Conservation (phyloP, 2,329 filamentous ascomycete species). For the Calonectria fujianensis region DNA sequence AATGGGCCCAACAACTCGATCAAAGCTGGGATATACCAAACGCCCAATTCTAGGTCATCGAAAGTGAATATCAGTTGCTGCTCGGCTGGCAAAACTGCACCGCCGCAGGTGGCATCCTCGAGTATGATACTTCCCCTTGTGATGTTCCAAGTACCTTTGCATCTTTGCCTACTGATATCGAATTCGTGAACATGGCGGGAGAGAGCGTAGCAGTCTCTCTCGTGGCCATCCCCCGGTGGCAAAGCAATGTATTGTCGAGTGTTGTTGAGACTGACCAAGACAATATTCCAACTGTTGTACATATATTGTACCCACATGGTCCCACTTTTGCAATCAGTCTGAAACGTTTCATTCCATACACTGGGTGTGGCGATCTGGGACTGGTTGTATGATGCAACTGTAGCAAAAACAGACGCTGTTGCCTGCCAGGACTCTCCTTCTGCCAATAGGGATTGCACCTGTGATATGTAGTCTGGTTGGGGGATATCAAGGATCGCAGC, state of each 20-base stretch:
- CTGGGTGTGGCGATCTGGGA: background rate
- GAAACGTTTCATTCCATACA: slow-evolving; percentile 23
- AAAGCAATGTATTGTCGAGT: slow-evolving; percentile 29
- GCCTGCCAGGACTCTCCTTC: slow-evolving; percentile 27
- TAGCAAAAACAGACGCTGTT: slow-evolving; percentile 15
- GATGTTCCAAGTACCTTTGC: slow-evolving; percentile 23
- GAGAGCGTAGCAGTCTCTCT: background rate
- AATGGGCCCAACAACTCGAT: slow-evolving; percentile 27
- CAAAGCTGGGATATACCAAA: slow-evolving; percentile 19
- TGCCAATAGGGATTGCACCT: background rate
- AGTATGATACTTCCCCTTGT: slow-evolving; percentile 22
- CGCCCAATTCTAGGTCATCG: slow-evolving; percentile 4
- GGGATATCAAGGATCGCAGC: slow-evolving; percentile 15
- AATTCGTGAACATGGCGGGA: background rate
- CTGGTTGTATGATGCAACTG: slow-evolving; percentile 8
- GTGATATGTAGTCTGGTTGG: background rate
- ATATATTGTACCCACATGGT: slow-evolving; percentile 5
- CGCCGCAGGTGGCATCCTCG: background rate
- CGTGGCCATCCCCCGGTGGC: background rate
- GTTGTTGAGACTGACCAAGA: slow-evolving; percentile 17
- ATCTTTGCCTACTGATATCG: background rate
- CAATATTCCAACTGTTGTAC: background rate
- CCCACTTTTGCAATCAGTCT: background rate
- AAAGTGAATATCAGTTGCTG: slow-evolving; percentile 17
- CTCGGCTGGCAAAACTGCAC: background rate